A percentile compares a stretch with the other conserved stretches of the same genome.
phyloP scores from a whole-genome alignment of 768 basidiomycete species.

The Russula compacta region DNA sequence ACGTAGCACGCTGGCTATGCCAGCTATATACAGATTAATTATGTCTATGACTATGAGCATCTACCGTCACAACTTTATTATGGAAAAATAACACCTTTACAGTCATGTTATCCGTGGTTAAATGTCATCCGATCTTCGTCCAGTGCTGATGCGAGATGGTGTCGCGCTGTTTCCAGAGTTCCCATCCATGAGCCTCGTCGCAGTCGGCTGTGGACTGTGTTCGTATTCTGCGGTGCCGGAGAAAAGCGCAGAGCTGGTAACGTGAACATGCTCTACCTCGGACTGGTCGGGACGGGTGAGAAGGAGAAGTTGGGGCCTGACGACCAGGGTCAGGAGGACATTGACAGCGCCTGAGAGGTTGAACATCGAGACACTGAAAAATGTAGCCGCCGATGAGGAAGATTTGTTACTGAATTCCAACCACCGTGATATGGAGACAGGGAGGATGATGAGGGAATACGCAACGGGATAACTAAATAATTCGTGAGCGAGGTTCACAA shows the following conservation, averaged over 20 bases:
- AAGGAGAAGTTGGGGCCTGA: conserved; percentile 30
- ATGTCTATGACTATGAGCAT: no score
- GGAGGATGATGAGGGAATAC: background rate
- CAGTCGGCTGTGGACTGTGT: background rate
- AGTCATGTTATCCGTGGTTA: background rate
- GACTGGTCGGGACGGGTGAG: conserved; percentile 18
- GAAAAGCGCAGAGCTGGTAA: background rate
- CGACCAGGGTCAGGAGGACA: conserved; percentile 32
- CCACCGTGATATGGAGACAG: background rate
- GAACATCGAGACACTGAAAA: conserved; percentile 22
- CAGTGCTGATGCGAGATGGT: background rate
- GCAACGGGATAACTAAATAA: background rate
- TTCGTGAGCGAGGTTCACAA: background rate
- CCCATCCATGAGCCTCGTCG: background rate
- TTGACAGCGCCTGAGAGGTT: conserved; percentile 31
- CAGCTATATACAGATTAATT: no score
- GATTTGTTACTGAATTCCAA: conserved; percentile 16
- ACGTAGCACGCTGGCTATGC: no score
- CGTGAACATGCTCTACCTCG: background rate
- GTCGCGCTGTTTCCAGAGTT: background rate
- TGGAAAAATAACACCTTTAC: no score
- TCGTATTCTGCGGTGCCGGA: background rate
- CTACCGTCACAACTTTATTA: no score
- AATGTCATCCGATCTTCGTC: background rate
- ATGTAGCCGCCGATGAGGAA: conserved; percentile 29